Evolutionary conservation across 108 stramenopile genomes (phyloP).

Genomic region (Cyclotella atomus): DNA sequence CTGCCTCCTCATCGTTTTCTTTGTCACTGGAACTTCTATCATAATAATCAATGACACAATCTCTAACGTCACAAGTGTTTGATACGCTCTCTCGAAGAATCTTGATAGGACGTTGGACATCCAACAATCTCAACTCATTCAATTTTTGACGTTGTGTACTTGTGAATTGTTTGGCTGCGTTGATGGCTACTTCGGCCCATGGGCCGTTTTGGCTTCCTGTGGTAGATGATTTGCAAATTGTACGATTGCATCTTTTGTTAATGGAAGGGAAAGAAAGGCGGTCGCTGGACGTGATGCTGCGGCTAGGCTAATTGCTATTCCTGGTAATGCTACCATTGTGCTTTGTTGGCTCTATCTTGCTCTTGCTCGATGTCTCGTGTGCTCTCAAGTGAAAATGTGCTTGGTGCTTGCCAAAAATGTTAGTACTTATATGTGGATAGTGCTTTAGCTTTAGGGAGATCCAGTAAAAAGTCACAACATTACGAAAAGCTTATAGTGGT

Average conservation of each 20-base stretch:
- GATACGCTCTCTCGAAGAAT: constrained; percentile 26
- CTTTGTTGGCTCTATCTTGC: too few species aligned
- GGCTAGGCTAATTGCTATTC: constrained; percentile 2
- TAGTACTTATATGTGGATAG: too few species aligned
- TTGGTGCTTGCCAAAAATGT: too few species aligned
- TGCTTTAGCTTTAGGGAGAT: too few species aligned
- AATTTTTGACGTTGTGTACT: constrained; percentile 38
- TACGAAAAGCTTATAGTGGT: too few species aligned
- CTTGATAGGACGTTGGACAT: constrained; percentile 32
- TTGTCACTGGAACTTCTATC: not conserved
- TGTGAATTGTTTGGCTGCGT: constrained; percentile 46
- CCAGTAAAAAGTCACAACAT: too few species aligned
- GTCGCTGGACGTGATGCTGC: not conserved
- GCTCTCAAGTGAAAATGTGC: not conserved
- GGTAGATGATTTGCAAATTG: constrained; percentile 1
- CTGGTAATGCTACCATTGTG: not conserved
- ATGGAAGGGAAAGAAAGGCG: not conserved
- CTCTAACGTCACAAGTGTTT: constrained; percentile 1
- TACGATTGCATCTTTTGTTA: not conserved
- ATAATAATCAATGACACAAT: constrained; percentile 8
- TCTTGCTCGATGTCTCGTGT: too few species aligned
- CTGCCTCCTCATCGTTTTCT: not conserved
- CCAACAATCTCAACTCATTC: constrained; percentile 33
- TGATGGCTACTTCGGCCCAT: constrained; percentile 32
- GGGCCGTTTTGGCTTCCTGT: constrained; percentile 6